Evolutionary conservation across 768 basidiomycete genomes (phyloP), one percentile per base, ranked within the genome.

Genomic region (Collybia sp.): DNA sequence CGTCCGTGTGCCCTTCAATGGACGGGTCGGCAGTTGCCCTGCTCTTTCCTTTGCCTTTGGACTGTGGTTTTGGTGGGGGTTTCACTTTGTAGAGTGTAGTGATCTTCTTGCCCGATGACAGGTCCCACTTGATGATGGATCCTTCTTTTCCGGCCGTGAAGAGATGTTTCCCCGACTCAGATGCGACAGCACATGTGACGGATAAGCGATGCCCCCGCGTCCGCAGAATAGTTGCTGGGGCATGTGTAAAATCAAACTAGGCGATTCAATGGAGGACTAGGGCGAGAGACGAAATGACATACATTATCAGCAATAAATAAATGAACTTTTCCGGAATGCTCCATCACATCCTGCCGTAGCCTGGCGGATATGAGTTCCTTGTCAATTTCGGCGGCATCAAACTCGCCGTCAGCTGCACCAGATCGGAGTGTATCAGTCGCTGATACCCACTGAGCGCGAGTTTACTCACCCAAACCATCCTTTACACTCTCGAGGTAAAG

Each of bases 311-410:
- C 88, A 42, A 95, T 70, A 59, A 86, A 89, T 35, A 87, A 64
- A 65, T 93, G 88, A 6, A 93, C 71, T 64, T 88, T 93, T 41
- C 93, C 93, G 4, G 90, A 83, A 58, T 94, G 83, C 53, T 93
- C 86, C 40, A 93, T 64, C 5, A 95, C 93, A 68, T 97, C 95
- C 61, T 93, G 83, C 61, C 93, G 91, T 51, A 99, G 72, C 45
- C 96, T 74, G 15, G 93, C 77, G 37, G 88, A 88, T 50, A 99
- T 89, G 51, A 97, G 73, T 53, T 97, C 95, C 56, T 81, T 80
- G 72, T 99, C 96, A 19, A 98, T 83, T 55, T 97, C 94, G 1
- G 90, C 93, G 4, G 96, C 96, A 61, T 99, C 95, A 52, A 83
- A 93, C 51, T 93, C 93, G 30, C 88, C 90, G 18, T 93, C 93